phyloP scores from a whole-genome alignment of 139 green algal species.

The Micractinium sp. region DNA sequence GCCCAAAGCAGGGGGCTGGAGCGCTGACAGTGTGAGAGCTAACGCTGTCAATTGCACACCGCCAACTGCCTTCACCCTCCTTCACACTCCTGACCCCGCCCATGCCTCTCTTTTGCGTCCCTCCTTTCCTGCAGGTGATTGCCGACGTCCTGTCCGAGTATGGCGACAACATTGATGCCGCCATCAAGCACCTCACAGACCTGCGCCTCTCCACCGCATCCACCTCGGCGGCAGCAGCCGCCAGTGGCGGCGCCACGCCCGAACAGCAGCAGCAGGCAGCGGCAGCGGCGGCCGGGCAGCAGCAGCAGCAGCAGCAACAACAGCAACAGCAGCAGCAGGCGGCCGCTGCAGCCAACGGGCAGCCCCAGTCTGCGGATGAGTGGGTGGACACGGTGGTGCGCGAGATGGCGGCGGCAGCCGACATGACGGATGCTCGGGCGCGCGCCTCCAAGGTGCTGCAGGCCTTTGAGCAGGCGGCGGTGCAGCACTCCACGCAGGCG shows the following conservation, averaged over 20 bases:
- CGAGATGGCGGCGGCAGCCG: conserved; percentile 74
- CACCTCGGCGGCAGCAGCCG: not conserved
- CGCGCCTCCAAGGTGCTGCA: conserved; percentile 69
- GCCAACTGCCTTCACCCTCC: no score
- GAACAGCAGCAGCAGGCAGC: conserved; percentile 8
- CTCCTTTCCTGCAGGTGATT: conserved; percentile 59
- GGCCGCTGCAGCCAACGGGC: not conserved
- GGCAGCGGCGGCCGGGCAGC: not conserved
- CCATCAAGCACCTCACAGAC: conserved; percentile 75
- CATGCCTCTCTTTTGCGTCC: not conserved
- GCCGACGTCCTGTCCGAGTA: conserved; percentile 69
- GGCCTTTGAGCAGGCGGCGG: conserved; percentile 76
- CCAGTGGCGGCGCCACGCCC: not conserved
- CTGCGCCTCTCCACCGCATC: conserved; percentile 55
- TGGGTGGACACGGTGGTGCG: conserved; percentile 81
- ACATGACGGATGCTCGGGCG: conserved; percentile 69
- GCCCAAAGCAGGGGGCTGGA: no score
- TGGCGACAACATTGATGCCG: conserved; percentile 82
- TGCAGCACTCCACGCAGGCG: conserved; percentile 26
- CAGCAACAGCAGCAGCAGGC: conserved; percentile 12
- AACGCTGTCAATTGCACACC: no score
- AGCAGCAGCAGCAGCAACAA: not conserved
- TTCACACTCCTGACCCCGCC: no score
- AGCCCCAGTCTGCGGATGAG: conserved; percentile 51
- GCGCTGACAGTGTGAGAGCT: no score